Evolutionary conservation across 2,329 filamentous ascomycete genomes (phyloP).

Genomic region (Curvularia spicifera): DNA sequence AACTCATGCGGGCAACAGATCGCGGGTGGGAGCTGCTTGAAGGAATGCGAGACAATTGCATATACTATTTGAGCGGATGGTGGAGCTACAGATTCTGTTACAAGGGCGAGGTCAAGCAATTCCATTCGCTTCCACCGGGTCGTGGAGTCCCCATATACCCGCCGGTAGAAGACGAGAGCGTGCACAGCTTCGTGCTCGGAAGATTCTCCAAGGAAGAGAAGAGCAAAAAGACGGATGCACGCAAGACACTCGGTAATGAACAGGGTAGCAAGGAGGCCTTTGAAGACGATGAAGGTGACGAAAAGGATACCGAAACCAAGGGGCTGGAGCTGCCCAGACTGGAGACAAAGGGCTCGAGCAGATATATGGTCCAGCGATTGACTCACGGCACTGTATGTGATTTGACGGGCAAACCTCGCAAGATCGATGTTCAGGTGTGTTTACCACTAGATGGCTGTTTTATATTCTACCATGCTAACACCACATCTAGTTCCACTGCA

Average conservation of each 20-base stretch:
- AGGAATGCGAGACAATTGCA: conserved; percentile 77
- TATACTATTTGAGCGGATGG: conserved; percentile 87
- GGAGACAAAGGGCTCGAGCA: conserved; percentile 80
- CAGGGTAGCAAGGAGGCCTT: conserved; percentile 39
- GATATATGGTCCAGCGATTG: conserved; percentile 84
- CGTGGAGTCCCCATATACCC: conserved; percentile 71
- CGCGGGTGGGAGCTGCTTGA: conserved; percentile 81
- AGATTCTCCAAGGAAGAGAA: conserved; percentile 53
- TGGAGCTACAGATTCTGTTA: conserved; percentile 98
- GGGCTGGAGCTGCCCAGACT: conserved; percentile 64
- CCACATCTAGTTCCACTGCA: conserved; percentile 68
- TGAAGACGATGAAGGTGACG: conserved; percentile 42
- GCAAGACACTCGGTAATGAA: conserved; percentile 41
- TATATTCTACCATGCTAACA: conserved; percentile 19
- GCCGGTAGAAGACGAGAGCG: conserved; percentile 76
- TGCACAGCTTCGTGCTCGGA: conserved; percentile 79
- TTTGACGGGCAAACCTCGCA: conserved; percentile 79
- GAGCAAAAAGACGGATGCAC: conserved; percentile 30
- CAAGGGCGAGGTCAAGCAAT: conserved; percentile 84
- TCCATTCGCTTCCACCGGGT: conserved; percentile 78
- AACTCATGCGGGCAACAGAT: conserved; percentile 76
- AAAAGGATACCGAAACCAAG: conserved; percentile 31
- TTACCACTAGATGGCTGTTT: background rate
- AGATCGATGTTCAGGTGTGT: conserved; percentile 76
- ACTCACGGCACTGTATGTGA: conserved; percentile 84